A percentile compares a stretch with the other conserved stretches of the same genome.
Evolutionary conservation across 2,329 filamentous ascomycete species (phyloP).

Genomic region (Venturiaceae sp.): DNA sequence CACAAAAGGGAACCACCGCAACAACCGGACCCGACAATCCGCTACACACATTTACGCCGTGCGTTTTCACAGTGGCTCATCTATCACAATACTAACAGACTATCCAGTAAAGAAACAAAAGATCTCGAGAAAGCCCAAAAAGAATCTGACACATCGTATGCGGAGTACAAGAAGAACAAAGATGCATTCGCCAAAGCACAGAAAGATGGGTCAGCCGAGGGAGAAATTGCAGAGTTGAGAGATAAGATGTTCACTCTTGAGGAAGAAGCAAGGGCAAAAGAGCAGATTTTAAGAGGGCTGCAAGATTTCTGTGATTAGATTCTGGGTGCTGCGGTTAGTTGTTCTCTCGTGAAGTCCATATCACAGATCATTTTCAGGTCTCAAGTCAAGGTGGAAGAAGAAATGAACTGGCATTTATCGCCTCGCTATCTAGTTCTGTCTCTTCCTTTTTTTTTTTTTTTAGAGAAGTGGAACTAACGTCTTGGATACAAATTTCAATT

Average conservation of each 20-base stretch:
- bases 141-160: not conserved
- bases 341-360: no score
- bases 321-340: no score
- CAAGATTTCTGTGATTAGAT: constrained; percentile 1
- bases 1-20: not conserved
- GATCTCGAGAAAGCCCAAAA: not conserved
- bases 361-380: no score
- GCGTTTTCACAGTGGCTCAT: not conserved
- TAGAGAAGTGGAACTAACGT: no score
- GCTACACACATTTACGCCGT: not conserved
- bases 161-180: not conserved
- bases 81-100: not conserved
- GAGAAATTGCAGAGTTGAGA: not conserved
- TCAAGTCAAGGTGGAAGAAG: no score
- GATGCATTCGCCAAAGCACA: not conserved
- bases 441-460: no score
- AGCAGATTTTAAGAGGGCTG: not conserved
- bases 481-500: no score
- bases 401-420: no score
- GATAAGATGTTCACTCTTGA: not conserved
- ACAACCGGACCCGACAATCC: not conserved
- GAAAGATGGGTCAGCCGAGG: not conserved
- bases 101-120: not conserved
- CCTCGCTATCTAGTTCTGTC: no score
- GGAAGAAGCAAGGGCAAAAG: not conserved